phyloP scores from a whole-genome alignment of 1,139 yeast species.

The Zygosaccharomyces sapae region DNA sequence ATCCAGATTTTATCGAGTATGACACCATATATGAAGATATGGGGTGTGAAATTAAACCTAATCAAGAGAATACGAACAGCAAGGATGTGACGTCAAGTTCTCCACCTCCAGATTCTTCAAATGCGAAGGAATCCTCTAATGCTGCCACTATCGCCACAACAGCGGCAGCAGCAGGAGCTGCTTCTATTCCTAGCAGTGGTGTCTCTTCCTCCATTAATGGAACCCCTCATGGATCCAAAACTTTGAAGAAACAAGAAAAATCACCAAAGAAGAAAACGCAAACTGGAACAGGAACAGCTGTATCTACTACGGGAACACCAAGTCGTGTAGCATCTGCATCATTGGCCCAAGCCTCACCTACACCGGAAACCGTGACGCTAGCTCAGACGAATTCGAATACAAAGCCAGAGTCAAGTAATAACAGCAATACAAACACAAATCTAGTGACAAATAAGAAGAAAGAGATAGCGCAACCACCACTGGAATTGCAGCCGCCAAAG shows the following conservation, averaged over 20 bases:
- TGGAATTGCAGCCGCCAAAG: slow-evolving; percentile 21
- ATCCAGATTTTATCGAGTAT: slow-evolving; percentile 93
- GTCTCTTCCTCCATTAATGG: slow-evolving; percentile 9
- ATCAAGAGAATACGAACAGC: slow-evolving; percentile 32
- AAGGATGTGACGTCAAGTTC: background rate
- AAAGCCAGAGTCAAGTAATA: background rate
- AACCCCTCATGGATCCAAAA: slow-evolving; percentile 4
- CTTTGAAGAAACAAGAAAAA: slow-evolving; percentile 17
- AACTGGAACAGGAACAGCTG: slow-evolving; percentile 11
- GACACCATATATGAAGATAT: slow-evolving; percentile 89
- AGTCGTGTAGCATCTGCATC: slow-evolving; percentile 17
- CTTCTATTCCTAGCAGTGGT: slow-evolving; percentile 9
- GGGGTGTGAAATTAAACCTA: slow-evolving; percentile 50
- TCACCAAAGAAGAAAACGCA: slow-evolving; percentile 23
- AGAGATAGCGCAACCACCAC: slow-evolving; percentile 3
- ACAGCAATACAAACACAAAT: slow-evolving; percentile 6
- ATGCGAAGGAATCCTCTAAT: slow-evolving; percentile 10
- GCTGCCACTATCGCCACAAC: slow-evolving; percentile 16
- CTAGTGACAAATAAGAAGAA: slow-evolving; percentile 9
- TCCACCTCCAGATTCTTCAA: slow-evolving; percentile 14
- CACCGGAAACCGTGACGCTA: slow-evolving; percentile 11
- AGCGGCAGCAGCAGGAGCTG: slow-evolving; percentile 10
- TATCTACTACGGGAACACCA: slow-evolving; percentile 23
- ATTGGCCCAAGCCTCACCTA: slow-evolving; percentile 10
- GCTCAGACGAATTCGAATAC: slow-evolving; percentile 6